These are phyloP conservation scores for Leccinum subgranulosum DNA, from an alignment of 768 basidiomycete genomes.

Conservation along the genomic window DNA sequence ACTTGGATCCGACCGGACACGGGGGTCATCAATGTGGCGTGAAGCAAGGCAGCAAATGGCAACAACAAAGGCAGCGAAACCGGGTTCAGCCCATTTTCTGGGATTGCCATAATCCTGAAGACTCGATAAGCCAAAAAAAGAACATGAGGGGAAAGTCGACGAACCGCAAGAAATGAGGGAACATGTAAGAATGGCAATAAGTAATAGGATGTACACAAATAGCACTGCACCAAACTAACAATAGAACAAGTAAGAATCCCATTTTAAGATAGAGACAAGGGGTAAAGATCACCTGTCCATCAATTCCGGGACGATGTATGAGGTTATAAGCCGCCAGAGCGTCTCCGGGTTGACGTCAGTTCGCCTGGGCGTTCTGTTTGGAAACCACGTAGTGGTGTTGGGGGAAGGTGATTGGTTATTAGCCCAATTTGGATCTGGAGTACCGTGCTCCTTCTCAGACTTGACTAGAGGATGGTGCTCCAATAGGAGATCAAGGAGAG, in stretches of 20 bases:
- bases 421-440: conserved; percentile 28
- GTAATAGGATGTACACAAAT: conserved; percentile 90
- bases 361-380: conserved; percentile 69
- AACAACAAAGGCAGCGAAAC: conserved; percentile 93
- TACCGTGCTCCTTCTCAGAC: conserved; percentile 29
- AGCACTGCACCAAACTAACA: conserved; percentile 72
- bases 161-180: conserved; percentile 78
- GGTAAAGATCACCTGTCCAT: conserved; percentile 78
- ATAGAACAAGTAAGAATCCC: conserved; percentile 13
- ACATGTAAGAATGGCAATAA: conserved; percentile 91
- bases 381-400: conserved; percentile 66
- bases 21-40: conserved; percentile 88
- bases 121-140: conserved; percentile 14
- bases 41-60: conserved; percentile 89
- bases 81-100: conserved; percentile 93
- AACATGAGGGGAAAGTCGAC: conserved; percentile 21
- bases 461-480: conserved; percentile 57
- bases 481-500: conserved; percentile 79
- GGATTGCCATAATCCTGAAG: conserved; percentile 88
- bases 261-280: conserved; percentile 1
- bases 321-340: conserved; percentile 84
- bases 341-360: conserved; percentile 85
- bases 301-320: conserved; percentile 81
- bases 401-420: conserved; percentile 34
- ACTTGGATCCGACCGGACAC: conserved; percentile 76